A percentile compares a stretch with the other conserved stretches of the same genome.
Conservation (phyloP, 371 early-diverging fungal genomes). For the Syncephalis fuscata region DNA sequence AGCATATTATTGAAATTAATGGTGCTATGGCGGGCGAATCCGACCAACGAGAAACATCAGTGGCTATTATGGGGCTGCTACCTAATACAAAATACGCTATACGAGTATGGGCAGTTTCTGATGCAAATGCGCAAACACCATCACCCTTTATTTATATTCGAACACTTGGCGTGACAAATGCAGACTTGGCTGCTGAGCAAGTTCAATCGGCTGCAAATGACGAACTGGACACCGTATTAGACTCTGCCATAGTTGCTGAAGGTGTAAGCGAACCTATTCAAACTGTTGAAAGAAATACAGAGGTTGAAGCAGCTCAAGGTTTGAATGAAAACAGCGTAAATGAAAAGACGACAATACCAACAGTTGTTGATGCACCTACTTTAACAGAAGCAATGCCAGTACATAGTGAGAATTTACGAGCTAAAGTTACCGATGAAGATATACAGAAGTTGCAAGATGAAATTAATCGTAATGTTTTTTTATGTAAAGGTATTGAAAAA, state of each 20-base stretch:
- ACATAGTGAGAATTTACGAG: too few species aligned
- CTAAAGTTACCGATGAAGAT: too few species aligned
- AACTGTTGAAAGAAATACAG: background rate
- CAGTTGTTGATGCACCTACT: too few species aligned
- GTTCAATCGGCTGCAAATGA: background rate
- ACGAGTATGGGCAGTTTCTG: constrained; percentile 22
- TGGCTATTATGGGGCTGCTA: constrained; percentile 20
- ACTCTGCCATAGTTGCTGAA: background rate
- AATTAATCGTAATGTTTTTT: too few species aligned
- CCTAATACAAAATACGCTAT: constrained; percentile 19
- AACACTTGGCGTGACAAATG: background rate
- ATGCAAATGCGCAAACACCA: constrained; percentile 8
- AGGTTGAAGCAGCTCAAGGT: too few species aligned
- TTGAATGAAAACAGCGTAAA: background rate
- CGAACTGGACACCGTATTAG: background rate
- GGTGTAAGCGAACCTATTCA: background rate
- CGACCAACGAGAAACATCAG: constrained; percentile 19
- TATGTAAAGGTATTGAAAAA: too few species aligned
- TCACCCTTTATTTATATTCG: constrained; percentile 1
- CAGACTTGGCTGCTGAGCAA: background rate
- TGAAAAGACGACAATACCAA: background rate
- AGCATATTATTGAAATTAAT: constrained; percentile 24
- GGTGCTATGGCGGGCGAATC: constrained; percentile 24
- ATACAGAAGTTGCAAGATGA: too few species aligned
- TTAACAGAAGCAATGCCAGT: too few species aligned